phyloP scores from a whole-genome alignment of 2,329 filamentous ascomycete genomes.

The Albifimbria verrucaria region DNA sequence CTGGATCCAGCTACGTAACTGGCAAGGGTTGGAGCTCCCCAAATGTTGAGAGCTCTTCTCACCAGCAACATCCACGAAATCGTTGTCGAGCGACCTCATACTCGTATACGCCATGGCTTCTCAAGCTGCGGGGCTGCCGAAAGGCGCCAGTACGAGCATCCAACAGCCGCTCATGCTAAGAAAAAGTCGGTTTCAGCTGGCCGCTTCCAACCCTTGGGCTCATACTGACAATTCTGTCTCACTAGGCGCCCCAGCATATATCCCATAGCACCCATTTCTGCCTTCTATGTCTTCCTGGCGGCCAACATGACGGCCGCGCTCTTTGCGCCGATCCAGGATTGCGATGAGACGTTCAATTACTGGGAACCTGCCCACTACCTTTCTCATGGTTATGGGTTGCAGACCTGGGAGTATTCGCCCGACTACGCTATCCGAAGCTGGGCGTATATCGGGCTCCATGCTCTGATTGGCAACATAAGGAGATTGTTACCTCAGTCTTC shows the following conservation, averaged over 20 bases:
- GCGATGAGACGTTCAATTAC: conserved; percentile 98
- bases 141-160: conserved; percentile 42
- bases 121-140: conserved; percentile 20
- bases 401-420: conserved; percentile 98
- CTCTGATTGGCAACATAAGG: conserved; percentile 64
- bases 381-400: conserved; percentile 84
- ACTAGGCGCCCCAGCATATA: conserved; percentile 51
- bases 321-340: conserved; percentile 92
- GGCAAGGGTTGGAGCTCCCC: conserved; percentile 9
- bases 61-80: conserved; percentile 16
- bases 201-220: background rate
- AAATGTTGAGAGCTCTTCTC: conserved; percentile 25
- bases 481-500: conserved; percentile 59
- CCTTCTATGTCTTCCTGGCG: conserved; percentile 76
- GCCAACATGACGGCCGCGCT: conserved; percentile 74
- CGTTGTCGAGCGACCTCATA: conserved; percentile 10
- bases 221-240: background rate
- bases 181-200: conserved; percentile 41
- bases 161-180: conserved; percentile 46
- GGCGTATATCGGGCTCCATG: conserved; percentile 83
- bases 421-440: conserved; percentile 94
- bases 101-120: conserved; percentile 36
- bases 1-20: background rate
- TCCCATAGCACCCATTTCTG: conserved; percentile 66
- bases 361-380: conserved; percentile 98